Conservation (phyloP, 805 yeast species). For the Barnettozyma populi region DNA sequence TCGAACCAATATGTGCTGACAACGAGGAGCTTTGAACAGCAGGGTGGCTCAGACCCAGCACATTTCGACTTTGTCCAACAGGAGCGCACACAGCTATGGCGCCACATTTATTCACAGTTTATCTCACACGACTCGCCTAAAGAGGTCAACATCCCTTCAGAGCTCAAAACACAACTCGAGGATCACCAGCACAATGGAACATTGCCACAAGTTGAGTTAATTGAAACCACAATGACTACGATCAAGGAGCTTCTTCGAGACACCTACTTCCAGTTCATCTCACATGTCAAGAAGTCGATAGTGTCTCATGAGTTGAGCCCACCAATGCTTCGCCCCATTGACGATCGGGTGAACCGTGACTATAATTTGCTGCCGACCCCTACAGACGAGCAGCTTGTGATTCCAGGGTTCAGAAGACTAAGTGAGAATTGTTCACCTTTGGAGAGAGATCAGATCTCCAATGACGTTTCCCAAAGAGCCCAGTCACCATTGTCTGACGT, state of each 20-base stretch:
- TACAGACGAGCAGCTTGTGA: slow-evolving; percentile 4
- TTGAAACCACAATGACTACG: slow-evolving; percentile 17
- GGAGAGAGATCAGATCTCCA: slow-evolving; percentile 1
- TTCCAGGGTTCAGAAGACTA: slow-evolving; percentile 9
- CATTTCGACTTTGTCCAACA: neutral
- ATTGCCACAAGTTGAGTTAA: slow-evolving; percentile 15
- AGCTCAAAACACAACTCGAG: slow-evolving; percentile 14
- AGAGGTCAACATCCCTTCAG: slow-evolving; percentile 26
- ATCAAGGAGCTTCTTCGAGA: slow-evolving; percentile 22
- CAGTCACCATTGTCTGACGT: slow-evolving; percentile 17
- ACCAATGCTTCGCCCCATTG: neutral
- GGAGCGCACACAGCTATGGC: slow-evolving; percentile 16
- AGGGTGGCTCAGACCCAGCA: neutral
- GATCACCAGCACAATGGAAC: slow-evolving; percentile 8
- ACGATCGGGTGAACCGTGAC: slow-evolving; percentile 8
- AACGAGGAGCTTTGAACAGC: slow-evolving; percentile 1
- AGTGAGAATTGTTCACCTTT: slow-evolving; percentile 20
- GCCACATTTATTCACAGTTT: slow-evolving; percentile 33
- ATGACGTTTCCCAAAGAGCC: neutral
- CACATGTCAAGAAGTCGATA: slow-evolving; percentile 5
- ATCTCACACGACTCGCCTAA: slow-evolving; percentile 35
- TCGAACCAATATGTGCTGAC: slow-evolving; percentile 17
- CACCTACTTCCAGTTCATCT: slow-evolving; percentile 22
- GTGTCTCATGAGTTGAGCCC: neutral
- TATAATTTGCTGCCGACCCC: slow-evolving; percentile 18